phyloP scores from a whole-genome alignment of 208 protist species.

The Balamuthia mandrillaris region DNA sequence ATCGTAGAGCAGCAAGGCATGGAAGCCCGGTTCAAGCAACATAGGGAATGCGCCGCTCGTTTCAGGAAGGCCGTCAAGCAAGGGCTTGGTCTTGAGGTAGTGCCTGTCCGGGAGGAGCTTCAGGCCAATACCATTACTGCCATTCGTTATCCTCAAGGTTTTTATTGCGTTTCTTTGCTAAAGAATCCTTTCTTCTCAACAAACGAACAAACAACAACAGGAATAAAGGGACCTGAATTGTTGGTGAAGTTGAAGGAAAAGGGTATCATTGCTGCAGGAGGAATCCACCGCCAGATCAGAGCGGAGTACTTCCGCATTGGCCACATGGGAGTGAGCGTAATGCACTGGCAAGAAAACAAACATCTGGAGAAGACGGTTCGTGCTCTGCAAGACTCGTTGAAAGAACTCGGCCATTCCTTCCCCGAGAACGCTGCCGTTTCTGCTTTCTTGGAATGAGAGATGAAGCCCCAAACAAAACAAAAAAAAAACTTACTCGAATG shows the following conservation, averaged over 20 bases:
- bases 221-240: not conserved
- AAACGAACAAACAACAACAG: not conserved
- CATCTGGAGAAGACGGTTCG: not conserved
- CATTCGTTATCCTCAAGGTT: conserved; percentile 37
- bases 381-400: not conserved
- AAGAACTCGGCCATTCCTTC: not conserved
- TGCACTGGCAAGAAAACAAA: not conserved
- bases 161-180: not conserved
- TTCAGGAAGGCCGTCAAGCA: conserved; percentile 2
- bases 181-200: not conserved
- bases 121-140: conserved; percentile 35
- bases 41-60: not conserved
- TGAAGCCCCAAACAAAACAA: too few relatives aligned
- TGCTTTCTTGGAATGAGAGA: too few relatives aligned
- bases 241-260: not conserved
- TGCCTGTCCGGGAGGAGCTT: not conserved
- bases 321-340: conserved; percentile 12
- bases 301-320: conserved; percentile 46
- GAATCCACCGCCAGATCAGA: conserved; percentile 35
- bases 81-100: not conserved
- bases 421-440: not conserved
- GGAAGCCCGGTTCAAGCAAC: conserved; percentile 13
- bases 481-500: too few relatives aligned
- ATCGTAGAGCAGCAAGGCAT: conserved; percentile 8
- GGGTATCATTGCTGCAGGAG: conserved; percentile 2